Conservation (phyloP, 306 rosid species). For the Cotoneaster glaucophyllus region DNA sequence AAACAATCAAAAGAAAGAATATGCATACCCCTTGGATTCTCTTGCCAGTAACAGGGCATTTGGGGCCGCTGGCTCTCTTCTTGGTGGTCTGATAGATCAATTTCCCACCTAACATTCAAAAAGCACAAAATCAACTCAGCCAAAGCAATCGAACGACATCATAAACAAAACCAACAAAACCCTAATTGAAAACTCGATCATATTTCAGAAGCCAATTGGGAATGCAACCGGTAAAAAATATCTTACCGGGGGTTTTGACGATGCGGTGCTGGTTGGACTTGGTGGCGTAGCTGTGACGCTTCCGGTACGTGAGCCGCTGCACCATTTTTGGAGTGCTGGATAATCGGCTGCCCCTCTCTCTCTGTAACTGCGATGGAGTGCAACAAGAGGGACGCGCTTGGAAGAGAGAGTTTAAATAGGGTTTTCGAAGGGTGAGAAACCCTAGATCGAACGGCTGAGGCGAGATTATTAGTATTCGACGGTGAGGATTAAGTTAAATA, state of each 20-base stretch:
- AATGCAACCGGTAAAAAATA: neutral
- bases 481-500: slow-evolving; percentile 1
- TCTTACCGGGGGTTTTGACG: slow-evolving; percentile 77
- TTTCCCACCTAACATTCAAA: slow-evolving; percentile 56
- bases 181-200: neutral
- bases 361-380: neutral
- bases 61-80: slow-evolving; percentile 93
- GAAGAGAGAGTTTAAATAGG: slow-evolving; percentile 13
- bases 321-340: slow-evolving; percentile 40
- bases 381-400: neutral
- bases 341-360: neutral
- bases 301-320: slow-evolving; percentile 76
- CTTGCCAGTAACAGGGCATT: slow-evolving; percentile 91
- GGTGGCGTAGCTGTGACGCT: slow-evolving; percentile 83
- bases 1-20: neutral
- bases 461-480: neutral
- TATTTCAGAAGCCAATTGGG: neutral
- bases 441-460: slow-evolving; percentile 40
- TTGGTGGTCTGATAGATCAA: slow-evolving; percentile 76
- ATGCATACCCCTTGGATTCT: slow-evolving; percentile 82
- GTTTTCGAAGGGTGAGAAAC: slow-evolving; percentile 3
- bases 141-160: neutral
- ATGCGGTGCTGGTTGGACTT: slow-evolving; percentile 81
- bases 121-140: neutral
- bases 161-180: no score